Base-by-base conservation (phyloP, 2,329 filamentous ascomycete species). In the Bertia moriformis region DNA sequence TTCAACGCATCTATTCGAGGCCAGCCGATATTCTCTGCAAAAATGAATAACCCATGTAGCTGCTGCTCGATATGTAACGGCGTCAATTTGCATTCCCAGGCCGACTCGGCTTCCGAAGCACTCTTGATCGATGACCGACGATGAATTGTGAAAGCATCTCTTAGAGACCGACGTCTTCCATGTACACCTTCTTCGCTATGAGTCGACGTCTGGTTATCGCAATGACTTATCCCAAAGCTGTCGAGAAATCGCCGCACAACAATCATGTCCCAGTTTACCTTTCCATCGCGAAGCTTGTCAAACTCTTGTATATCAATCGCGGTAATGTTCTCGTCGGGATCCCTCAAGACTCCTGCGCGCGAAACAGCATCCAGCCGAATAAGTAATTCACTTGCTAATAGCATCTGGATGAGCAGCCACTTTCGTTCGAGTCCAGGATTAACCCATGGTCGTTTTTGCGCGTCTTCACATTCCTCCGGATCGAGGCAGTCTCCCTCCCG, bases 211-310 rank as follows among this genome's bases (percentile, higher is more conserved):
- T 56, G 58, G 4, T 48, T 48, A 5, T 45, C 38, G 7, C 30
- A 38, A 39, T 50, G 55, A 19, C 44, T 46, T 14, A 68, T 57
- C 14, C 56, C 49, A n/a, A 73, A 53, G 38, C 65, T 70, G 33
- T 70, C 63, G 20, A 72, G 51, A 38, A 73, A 71, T 2, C 65
- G 58, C 17, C 66, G 60, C 4, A 65, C 66, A 14, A 69, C 56
- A 2, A 74, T 57, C 18, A 75, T 51, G 50, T 73, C 69, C 70
- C 70, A 74, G 39, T 71, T 62, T 3, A 67, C 56, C 46, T 74
- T 73, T 4, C 57, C 54, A n/a, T 60, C 65, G 40, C 65, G 62
- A 33, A 66, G 48, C 17, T 56, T 56, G 37, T 63, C 58, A 39
- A 70, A 66, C 4, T 59, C 54, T 15, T 58, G 50, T 13, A 67